These are phyloP conservation scores for Fusarium chlamydosporum DNA, from an alignment of 2,329 filamentous ascomycete genomes.

Conservation along the genomic window DNA sequence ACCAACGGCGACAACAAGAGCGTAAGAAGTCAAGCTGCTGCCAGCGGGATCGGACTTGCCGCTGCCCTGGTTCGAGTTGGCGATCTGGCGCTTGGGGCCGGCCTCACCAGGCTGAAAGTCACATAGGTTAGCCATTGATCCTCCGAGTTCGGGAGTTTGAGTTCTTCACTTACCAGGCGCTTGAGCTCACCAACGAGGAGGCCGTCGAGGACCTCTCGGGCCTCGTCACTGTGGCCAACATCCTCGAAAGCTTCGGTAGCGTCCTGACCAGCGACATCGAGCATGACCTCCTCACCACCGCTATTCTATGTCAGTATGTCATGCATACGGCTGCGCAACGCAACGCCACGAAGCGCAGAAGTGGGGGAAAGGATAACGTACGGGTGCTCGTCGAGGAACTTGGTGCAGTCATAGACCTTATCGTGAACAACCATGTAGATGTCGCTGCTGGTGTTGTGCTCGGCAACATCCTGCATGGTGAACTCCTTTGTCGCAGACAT, in stretches of 20 bases:
- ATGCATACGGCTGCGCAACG: conserved; percentile 9
- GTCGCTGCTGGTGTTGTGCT: conserved; percentile 95
- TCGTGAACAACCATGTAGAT: conserved; percentile 93
- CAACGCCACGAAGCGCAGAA: conserved; percentile 3
- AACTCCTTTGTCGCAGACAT: conserved; percentile 63
- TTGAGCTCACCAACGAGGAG: conserved; percentile 83
- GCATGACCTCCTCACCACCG: conserved; percentile 97
- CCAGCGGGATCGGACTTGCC: conserved; percentile 64
- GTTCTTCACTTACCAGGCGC: conserved; percentile 73
- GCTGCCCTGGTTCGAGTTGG: conserved; percentile 65
- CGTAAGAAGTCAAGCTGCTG: conserved; percentile 85
- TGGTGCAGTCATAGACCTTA: conserved; percentile 91
- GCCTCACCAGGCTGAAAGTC: conserved; percentile 79
- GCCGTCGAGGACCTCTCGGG: conserved; percentile 89
- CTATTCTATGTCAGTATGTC: conserved; percentile 62
- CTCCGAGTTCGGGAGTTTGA: not conserved
- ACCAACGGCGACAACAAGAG: conserved; percentile 82
- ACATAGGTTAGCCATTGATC: conserved; percentile 45
- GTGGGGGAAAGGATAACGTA: conserved; percentile 60
- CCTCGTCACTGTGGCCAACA: conserved; percentile 98
- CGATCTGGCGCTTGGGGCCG: conserved; percentile 68
- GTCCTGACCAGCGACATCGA: conserved; percentile 96
- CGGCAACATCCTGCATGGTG: conserved; percentile 85
- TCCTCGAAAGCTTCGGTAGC: conserved; percentile 99
- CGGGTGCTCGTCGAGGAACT: conserved; percentile 98